Evolutionary conservation across 2,329 filamentous ascomycete genomes (phyloP), one percentile per base, ranked within the genome.

Genomic region (Stagonosporopsis tanaceti): DNA sequence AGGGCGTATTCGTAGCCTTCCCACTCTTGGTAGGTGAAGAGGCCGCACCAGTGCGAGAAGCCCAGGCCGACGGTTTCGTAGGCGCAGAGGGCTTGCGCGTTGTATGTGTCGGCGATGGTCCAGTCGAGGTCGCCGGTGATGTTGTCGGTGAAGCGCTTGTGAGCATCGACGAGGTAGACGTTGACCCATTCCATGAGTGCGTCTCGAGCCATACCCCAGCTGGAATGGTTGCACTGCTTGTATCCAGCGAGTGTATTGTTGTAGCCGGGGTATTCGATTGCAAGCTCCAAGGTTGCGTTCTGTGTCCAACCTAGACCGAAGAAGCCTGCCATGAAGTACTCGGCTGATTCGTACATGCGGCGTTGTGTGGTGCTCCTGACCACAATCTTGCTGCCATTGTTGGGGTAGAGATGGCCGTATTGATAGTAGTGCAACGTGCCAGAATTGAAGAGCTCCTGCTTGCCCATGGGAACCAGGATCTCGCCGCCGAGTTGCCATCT

Each of bases 51-150:
- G 9, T 81, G 82, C 64, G 88, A 91, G 78, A 87, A 93, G 22
- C 90, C 90, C 57, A 89, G 87, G 1, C 88, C 87, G n/a, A 91
- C 84, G 0, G 89, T 92, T 74, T 93, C 90, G 68, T 93, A 93
- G 0, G 90, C 87, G 65, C 90, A 93, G 71, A 93, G 81, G 3
- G 81, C 87, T 73, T 93, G 90, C 0, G 89, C 91, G 51, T 89
- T 84, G 69, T 87, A 76, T 1, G 71, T 74, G 53, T 76, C 74
- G 12, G 58, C 60, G 2, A 76, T 37, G 3, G 71, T 75, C 74
- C 74, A 76, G 56, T 74, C 66, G 3, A 76, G 60, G 28, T 73
- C 66, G 25, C 73, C 73, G 3, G 64, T 61, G 0, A 87, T 79
- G 74, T 87, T 76, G 4, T 77, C 73, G 28, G 82, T 79, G 50